Evolutionary conservation across 2,329 filamentous ascomycete species (phyloP), one percentile per base, ranked within the genome.

Genomic region (Pseudopithomyces maydicus): DNA sequence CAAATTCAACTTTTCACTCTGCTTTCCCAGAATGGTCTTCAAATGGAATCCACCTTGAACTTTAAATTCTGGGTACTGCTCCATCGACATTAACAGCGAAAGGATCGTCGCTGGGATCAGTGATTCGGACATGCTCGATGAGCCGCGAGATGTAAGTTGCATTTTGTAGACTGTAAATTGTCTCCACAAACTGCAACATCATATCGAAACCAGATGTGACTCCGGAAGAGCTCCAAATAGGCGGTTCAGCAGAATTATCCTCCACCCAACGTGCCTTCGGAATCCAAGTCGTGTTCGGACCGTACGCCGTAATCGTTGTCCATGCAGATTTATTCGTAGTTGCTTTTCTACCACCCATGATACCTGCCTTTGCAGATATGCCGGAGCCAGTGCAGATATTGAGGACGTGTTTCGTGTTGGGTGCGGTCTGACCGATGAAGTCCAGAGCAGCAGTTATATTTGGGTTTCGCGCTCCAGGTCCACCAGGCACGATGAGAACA

Each of bases 401-500:
- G 43, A 90, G 79, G 17, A 90, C 68, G 54, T 85, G 82, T 58
- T 82, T 74, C 19, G 88, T 72, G 3, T 66, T 59, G 0, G 84
- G 82, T 59, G 79, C 84, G 7, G 73, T 72, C 1, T 75, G 69
- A n/a, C 69, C 63, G 46, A 87, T 76, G 55, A 81, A 88, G 0
- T 79, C 73, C 36, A 23, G 42, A 3, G 42, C 48, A 5, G 83
- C 69, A 1, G 79, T 66, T 33, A 67, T 41, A 3, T 71, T 61
- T 6, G 64, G 58, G 43, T 65, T 67, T 20, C 76, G 57, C 51
- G 70, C 78, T 2, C 87, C 87, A 0, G 74, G 57, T 0, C 88
- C 87, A 2, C 88, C 88, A 0, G 88, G 87, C n/a, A 90, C 75
- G 29, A 90, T 74, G 17, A 90, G 79, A 4, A 89, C 83, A 54